Percentiles rank a stretch among this genome's conserved stretches.
Evolutionary conservation across 148 eudicot species (phyloP).

Genomic region (Fagopyrum esculentum): DNA sequence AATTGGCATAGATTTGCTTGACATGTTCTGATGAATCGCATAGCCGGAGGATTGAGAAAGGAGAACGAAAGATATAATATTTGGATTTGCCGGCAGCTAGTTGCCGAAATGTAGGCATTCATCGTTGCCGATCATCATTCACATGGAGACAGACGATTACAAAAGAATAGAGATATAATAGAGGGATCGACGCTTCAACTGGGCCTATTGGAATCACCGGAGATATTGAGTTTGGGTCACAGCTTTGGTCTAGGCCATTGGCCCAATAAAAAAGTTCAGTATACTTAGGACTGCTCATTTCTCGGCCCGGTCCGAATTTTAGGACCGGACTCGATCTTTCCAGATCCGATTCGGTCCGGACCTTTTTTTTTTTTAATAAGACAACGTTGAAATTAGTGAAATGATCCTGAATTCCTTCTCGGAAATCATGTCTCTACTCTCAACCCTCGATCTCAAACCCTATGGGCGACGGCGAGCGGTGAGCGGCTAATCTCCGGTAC

Average conservation of each 20-base stretch:
- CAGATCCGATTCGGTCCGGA: too few species aligned
- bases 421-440: too few species aligned
- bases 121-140: neutral
- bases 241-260: neutral
- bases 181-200: neutral
- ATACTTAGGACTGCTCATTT: neutral
- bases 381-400: too few species aligned
- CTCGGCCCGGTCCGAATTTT: too few species aligned
- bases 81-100: constrained; percentile 14
- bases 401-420: too few species aligned
- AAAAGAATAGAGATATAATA: neutral
- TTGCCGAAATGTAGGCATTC: constrained; percentile 21
- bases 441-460: too few species aligned
- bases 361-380: too few species aligned
- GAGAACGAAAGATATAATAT: neutral
- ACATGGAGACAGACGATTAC: neutral
- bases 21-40: constrained; percentile 18
- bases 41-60: constrained; percentile 15
- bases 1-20: constrained; percentile 33
- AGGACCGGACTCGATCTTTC: too few species aligned
- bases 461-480: too few species aligned
- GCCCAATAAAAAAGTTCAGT: neutral
- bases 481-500: too few species aligned
- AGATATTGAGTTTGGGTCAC: neutral
- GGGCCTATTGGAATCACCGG: too few species aligned